Evolutionary conservation across 1,284 basidiomycete genomes (phyloP), one percentile per base, ranked within the genome.

Genomic region (Sporisorium iseilematis-ciliati): DNA sequence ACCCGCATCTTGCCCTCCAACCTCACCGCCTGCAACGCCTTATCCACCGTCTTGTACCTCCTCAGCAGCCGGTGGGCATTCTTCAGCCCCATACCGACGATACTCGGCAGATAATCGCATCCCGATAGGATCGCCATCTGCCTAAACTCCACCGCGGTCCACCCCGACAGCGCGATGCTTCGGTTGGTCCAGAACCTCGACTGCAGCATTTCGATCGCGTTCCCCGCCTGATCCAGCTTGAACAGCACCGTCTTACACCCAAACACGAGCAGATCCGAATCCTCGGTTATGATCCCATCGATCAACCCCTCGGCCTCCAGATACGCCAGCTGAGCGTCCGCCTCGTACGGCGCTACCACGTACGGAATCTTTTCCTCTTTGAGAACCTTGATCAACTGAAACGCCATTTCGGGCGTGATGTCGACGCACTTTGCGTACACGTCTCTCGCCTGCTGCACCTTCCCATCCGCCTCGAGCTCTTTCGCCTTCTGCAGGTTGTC

Each of bases 321-420:
- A 86, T 92, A 98, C 58, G 94, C 92, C 65, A 99, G 89, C 86
- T 99, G 97, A 0, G 97, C 95, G 83, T 99, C 97, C 0, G 97
- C 97, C 88, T 99, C 97, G 86, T 99, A 99, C 0, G 97, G 97
- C 5, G 97, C 97, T 6, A 99, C 97, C 26, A 99, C 88, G 84
- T 97, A 98, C 25, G 75, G 62, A 8, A 85, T 77, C 16, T 45
- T 55, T 8, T 80, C 61, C 11, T 67, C 21, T 21, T 66, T 65
- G 21, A 85, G 63, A 78, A 91, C 94, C 89, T 99, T 97, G 88
- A 99, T 98, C 72, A 98, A 88, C 86, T 99, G 96, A 84, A 90
- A 95, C 6, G 97, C 97, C 93, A 98, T 96, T 84, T 95, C 91
- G 1, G 97, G 96, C 3, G 94, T 97, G 53, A 99, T 93, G 78